These are phyloP conservation scores for Parachaetomium inaequale DNA, from an alignment of 495 filamentous ascomycete genomes.

Conservation along the genomic window DNA sequence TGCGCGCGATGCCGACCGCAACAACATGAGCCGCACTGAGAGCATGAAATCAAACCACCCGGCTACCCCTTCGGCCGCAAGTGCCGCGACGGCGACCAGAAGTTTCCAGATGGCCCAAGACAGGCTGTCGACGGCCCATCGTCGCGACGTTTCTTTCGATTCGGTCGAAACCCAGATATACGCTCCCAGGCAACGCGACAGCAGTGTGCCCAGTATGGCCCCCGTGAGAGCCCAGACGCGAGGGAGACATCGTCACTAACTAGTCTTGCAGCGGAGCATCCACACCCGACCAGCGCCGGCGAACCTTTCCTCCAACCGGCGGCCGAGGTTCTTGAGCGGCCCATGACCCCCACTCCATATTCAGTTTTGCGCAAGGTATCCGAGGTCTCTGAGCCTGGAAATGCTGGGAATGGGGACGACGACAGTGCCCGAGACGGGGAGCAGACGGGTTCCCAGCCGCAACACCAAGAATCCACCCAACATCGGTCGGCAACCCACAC, in stretches of 20 bases:
- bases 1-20: background rate
- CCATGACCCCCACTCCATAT: slow-evolving; percentile 13
- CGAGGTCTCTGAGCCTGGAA: background rate
- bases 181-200: background rate
- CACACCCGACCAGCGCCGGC: background rate
- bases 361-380: slow-evolving; percentile 10
- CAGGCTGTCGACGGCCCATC: background rate
- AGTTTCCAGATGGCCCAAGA: background rate
- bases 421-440: background rate
- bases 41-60: background rate
- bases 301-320: background rate
- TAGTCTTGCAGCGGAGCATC: background rate
- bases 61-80: background rate
- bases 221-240: background rate
- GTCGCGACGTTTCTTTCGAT: background rate
- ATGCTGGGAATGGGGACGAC: background rate
- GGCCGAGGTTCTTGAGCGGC: background rate
- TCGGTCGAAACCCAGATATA: slow-evolving; percentile 12
- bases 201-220: background rate
- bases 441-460: background rate
- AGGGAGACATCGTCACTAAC: background rate
- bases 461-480: background rate
- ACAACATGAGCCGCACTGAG: background rate
- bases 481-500: background rate
- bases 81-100: background rate